Base-by-base conservation (phyloP, 2,329 filamentous ascomycete species). In the Sordariomycetes sp. region DNA sequence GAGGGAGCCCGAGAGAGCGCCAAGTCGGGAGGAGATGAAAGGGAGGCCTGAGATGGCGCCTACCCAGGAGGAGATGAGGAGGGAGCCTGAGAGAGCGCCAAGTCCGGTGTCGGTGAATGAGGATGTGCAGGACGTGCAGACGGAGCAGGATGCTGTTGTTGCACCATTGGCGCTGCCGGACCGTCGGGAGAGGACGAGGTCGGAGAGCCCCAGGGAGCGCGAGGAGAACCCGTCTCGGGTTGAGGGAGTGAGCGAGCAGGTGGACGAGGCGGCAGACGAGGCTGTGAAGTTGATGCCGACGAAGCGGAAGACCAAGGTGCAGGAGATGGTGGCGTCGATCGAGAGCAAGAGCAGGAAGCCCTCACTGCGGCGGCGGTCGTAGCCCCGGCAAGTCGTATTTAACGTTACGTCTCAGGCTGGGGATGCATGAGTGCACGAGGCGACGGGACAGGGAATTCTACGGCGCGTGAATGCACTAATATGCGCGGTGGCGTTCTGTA, bases 251-350 rank as follows among this genome's bases (percentile, higher is more conserved):
- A n/a, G n/a, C n/a, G n/a, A 42, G 17, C 35, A 25, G 20, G 7
- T 36, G 25, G 48, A 25, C 28, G 15, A 28, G 28, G 45, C 52
- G 12, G 50, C 28, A 10, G 45, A 50, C 20, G 20, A 20, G n/a
- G 45, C n/a, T 20, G 45, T 10, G 12, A 5, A 24, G n/a, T n/a
- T 24, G 2, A 22, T 20, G 45, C 60, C 74, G 24, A 69, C 74
- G 61, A 66, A 66, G 59, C 71, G 75, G 10, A 65, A 69, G 61
- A 75, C 74, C 15, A 66, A 73, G 39, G 80, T 83, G 32, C 65
- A 79, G 53, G 71, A 74, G 52, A 80, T 83, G 77, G 78, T 83
- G 45, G 73, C 82, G 62, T 74, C 69, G 59, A 72, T 82, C 59
- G 80, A 83, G 71, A 72, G 66, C 36, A 65, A 67, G 57, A 78